These are phyloP conservation scores for Agrocybe praecox DNA, from an alignment of 768 basidiomycete species.

Conservation along the genomic window DNA sequence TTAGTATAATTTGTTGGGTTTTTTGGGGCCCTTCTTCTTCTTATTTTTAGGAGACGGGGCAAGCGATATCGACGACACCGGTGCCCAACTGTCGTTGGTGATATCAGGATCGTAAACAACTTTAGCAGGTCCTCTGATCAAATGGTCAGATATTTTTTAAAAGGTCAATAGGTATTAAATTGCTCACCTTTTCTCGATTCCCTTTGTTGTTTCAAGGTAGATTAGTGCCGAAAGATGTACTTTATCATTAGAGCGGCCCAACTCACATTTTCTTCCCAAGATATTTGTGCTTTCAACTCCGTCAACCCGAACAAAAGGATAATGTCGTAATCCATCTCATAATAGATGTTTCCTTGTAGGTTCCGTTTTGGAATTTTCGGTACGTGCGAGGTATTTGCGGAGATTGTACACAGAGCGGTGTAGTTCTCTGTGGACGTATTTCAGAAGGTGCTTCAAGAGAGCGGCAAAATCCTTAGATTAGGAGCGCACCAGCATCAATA, in stretches of 20 bases:
- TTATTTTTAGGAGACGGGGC: too few relatives aligned
- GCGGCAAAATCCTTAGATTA: not conserved
- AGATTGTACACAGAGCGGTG: conserved; percentile 15
- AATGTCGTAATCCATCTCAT: conserved; percentile 29
- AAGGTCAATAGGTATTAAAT: not conserved
- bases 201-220: not conserved
- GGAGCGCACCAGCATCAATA: conserved; percentile 8
- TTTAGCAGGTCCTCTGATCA: not conserved
- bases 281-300: conserved; percentile 46
- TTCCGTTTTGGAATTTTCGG: conserved; percentile 2
- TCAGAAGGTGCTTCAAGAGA: not conserved
- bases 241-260: not conserved
- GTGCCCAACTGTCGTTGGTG: not conserved
- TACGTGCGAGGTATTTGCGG: conserved; percentile 15
- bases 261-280: conserved; percentile 46
- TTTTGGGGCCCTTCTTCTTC: too few relatives aligned
- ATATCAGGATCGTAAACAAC: conserved; percentile 1
- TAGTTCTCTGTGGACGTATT: conserved; percentile 15
- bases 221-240: not conserved
- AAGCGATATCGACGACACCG: too few relatives aligned
- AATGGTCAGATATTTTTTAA: not conserved
- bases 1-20: too few relatives aligned
- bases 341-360: conserved; percentile 18
- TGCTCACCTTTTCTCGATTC: not conserved
- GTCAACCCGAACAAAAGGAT: conserved; percentile 48